phyloP scores from a whole-genome alignment of 768 basidiomycete genomes.

The Mycena galericulata region DNA sequence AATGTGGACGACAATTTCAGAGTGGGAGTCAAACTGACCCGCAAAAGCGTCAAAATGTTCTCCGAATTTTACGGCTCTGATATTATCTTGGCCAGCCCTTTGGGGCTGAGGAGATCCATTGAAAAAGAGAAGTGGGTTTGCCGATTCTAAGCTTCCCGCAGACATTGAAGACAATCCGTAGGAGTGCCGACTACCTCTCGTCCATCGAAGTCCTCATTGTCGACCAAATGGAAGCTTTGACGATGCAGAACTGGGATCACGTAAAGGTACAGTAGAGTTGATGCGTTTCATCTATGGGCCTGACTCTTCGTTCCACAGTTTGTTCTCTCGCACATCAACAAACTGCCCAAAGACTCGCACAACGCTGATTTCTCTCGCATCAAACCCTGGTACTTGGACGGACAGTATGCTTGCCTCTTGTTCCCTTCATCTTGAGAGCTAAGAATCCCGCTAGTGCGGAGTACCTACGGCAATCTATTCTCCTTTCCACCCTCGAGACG shows the following conservation, averaged over 20 bases:
- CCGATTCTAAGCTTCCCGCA: background rate
- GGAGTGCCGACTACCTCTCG: slow-evolving; percentile 90
- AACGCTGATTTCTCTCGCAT: slow-evolving; percentile 96
- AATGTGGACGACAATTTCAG: slow-evolving; percentile 97
- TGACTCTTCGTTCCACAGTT: slow-evolving; percentile 62
- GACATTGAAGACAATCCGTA: slow-evolving; percentile 41
- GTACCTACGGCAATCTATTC: slow-evolving; percentile 90
- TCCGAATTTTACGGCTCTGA: slow-evolving; percentile 92
- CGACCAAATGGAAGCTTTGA: slow-evolving; percentile 92
- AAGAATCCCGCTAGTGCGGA: slow-evolving; percentile 64
- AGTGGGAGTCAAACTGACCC: slow-evolving; percentile 91
- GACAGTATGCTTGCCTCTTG: slow-evolving; percentile 70
- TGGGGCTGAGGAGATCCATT: slow-evolving; percentile 90
- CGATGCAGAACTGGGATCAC: slow-evolving; percentile 99
- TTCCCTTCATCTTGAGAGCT: background rate
- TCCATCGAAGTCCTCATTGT: slow-evolving; percentile 93
- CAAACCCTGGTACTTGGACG: slow-evolving; percentile 98
- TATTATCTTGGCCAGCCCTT: slow-evolving; percentile 91
- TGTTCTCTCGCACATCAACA: slow-evolving; percentile 86
- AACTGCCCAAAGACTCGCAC: slow-evolving; percentile 92
- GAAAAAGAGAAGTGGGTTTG: slow-evolving; percentile 91
- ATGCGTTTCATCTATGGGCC: background rate
- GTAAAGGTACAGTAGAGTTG: slow-evolving; percentile 70
- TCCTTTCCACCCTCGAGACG: slow-evolving; percentile 89
- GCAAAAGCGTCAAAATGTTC: slow-evolving; percentile 93